Conservation (phyloP, 2,329 filamentous ascomycete genomes). For the Monilinia vaccinii-corymbosi region DNA sequence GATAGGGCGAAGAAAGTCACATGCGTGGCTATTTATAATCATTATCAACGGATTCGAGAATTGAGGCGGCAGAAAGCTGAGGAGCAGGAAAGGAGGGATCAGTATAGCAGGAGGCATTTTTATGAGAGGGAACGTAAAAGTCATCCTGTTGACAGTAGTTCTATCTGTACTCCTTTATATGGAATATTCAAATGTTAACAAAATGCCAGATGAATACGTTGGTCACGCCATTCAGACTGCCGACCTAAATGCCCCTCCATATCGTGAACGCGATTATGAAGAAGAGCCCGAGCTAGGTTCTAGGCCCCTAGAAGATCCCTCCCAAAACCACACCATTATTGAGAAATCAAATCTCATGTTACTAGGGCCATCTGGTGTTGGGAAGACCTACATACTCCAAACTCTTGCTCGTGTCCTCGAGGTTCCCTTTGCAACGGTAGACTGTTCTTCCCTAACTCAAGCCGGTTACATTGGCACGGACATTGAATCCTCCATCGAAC, state of each 20-base stretch:
- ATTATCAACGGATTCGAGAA: slow-evolving; percentile 82
- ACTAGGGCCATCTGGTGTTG: slow-evolving; percentile 86
- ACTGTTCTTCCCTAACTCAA: slow-evolving; percentile 93
- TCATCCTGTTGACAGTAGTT: slow-evolving; percentile 72
- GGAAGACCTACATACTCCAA: slow-evolving; percentile 83
- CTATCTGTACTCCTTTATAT: slow-evolving; percentile 1
- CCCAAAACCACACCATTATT: slow-evolving; percentile 36
- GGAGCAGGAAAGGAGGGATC: slow-evolving; percentile 55
- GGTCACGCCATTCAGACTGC: slow-evolving; percentile 34
- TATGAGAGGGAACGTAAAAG: slow-evolving; percentile 38
- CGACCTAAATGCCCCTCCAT: slow-evolving; percentile 18
- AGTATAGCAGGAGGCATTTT: slow-evolving; percentile 43
- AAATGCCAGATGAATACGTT: slow-evolving; percentile 43
- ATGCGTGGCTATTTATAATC: slow-evolving; percentile 89
- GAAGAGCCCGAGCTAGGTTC: slow-evolving; percentile 19
- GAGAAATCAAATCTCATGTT: slow-evolving; percentile 94
- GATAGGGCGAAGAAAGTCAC: slow-evolving; percentile 90
- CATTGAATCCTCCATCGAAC: slow-evolving; percentile 89
- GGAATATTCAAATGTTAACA: slow-evolving; percentile 28
- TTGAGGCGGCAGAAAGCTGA: slow-evolving; percentile 69
- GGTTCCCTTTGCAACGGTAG: slow-evolving; percentile 89
- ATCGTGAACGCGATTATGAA: slow-evolving; percentile 6
- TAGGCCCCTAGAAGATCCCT: slow-evolving; percentile 10
- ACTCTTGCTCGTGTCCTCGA: slow-evolving; percentile 88
- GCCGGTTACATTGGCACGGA: slow-evolving; percentile 97